Conservation (phyloP, 2,329 filamentous ascomycete species). For the Colletotrichum lini region DNA sequence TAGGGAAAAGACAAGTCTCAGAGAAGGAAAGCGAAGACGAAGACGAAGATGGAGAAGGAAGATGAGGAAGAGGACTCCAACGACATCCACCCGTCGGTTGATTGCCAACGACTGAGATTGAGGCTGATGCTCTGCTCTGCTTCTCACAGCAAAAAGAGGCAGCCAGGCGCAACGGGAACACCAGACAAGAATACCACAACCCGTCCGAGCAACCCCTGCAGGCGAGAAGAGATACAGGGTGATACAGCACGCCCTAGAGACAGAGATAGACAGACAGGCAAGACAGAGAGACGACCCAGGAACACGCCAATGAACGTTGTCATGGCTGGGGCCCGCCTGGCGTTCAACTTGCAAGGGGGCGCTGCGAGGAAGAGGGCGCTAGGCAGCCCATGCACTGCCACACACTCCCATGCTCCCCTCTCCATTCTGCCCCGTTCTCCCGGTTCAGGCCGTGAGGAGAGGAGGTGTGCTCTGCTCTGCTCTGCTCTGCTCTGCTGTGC, state of each 20-base stretch:
- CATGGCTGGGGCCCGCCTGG: background rate
- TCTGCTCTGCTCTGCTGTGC: too few species aligned
- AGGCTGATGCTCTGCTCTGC: constrained; percentile 8
- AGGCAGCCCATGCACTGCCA: constrained; percentile 35
- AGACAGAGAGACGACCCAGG: background rate
- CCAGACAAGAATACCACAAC: constrained; percentile 4
- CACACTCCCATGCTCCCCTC: background rate
- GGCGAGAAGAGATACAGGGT: background rate
- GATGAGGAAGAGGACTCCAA: background rate
- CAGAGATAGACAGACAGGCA: too few species aligned
- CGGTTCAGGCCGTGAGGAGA: background rate
- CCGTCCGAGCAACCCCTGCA: constrained; percentile 31
- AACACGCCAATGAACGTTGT: constrained; percentile 12
- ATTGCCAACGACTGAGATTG: background rate
- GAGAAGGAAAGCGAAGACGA: constrained; percentile 2
- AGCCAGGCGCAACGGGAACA: constrained; percentile 25
- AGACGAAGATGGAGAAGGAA: constrained; percentile 8
- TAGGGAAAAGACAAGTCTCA: background rate
- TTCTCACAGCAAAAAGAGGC: constrained; percentile 29
- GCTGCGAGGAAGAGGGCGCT: constrained; percentile 23
- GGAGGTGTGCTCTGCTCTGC: background rate
- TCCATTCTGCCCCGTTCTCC: background rate
- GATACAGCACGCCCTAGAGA: too few species aligned
- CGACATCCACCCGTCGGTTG: background rate
- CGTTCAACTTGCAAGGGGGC: background rate